A percentile compares a stretch with the other conserved stretches of the same genome.
Evolutionary conservation across 2,329 filamentous ascomycete species (phyloP).

Genomic region (Aspergillus texensis): DNA sequence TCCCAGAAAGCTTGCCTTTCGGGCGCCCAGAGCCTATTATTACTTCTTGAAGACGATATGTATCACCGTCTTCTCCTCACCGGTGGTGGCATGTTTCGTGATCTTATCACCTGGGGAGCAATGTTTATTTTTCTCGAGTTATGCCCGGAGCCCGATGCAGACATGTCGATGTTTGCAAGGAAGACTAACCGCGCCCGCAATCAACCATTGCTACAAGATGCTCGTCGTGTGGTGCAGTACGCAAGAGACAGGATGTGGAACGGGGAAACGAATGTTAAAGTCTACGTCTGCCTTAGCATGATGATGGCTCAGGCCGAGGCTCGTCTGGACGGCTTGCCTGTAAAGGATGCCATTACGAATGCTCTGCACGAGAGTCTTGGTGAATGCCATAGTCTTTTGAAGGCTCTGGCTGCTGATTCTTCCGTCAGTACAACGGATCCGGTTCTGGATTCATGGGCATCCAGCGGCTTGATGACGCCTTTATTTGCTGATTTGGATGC

Average conservation of each 20-base stretch:
- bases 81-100: conserved; percentile 35
- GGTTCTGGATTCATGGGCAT: not conserved
- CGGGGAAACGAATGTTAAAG: conserved; percentile 38
- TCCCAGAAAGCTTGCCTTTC: conserved; percentile 32
- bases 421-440: not conserved
- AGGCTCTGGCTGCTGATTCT: not conserved
- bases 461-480: not conserved
- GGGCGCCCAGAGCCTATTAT: conserved; percentile 26
- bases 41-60: conserved; percentile 26
- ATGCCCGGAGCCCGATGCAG: conserved; percentile 8
- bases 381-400: conserved; percentile 7
- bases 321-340: conserved; percentile 10
- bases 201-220: conserved; percentile 20
- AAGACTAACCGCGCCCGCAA: conserved; percentile 14
- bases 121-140: conserved; percentile 26
- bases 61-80: conserved; percentile 27
- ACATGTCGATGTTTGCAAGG: conserved; percentile 15
- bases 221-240: conserved; percentile 24
- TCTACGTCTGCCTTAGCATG: conserved; percentile 32
- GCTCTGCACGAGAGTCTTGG: conserved; percentile 8
- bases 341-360: conserved; percentile 7
- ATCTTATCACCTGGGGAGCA: conserved; percentile 28
- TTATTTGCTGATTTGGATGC: not conserved
- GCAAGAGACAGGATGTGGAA: conserved; percentile 27
- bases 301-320: conserved; percentile 26